Percentiles rank a stretch among this genome's conserved stretches.
These are phyloP conservation scores for Podospora fimiseda DNA, from an alignment of 495 filamentous ascomycete species.

Conservation along the genomic window DNA sequence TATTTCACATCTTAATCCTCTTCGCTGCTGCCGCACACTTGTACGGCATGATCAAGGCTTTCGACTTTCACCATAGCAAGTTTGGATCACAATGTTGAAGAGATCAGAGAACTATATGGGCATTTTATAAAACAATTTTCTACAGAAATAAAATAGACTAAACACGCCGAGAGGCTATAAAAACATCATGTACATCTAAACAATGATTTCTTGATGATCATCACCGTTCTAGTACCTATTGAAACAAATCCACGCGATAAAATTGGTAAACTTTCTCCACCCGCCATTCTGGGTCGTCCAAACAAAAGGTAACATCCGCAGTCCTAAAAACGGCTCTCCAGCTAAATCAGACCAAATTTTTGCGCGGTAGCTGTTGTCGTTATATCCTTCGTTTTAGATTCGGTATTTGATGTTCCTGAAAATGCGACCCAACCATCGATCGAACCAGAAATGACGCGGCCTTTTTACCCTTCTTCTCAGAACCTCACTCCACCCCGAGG, in stretches of 20 bases:
- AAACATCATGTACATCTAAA: too few relatives aligned
- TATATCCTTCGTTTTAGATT: too few relatives aligned
- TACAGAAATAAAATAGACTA: too few relatives aligned
- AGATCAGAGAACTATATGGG: background rate
- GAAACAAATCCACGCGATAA: too few relatives aligned
- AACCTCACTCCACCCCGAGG: constrained; percentile 30
- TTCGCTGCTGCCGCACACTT: constrained; percentile 60
- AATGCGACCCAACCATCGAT: background rate
- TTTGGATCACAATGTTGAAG: constrained; percentile 29
- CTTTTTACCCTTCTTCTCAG: background rate
- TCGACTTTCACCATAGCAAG: constrained; percentile 42
- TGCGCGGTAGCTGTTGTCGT: background rate
- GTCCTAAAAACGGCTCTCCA: background rate
- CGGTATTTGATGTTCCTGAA: background rate
- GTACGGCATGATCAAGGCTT: constrained; percentile 51
- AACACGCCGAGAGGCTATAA: too few relatives aligned
- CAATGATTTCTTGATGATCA: too few relatives aligned
- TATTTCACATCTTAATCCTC: constrained; percentile 70
- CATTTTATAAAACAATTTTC: too few relatives aligned
- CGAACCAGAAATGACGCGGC: background rate
- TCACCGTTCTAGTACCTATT: too few relatives aligned
- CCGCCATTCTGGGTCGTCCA: too few relatives aligned
- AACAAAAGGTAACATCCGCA: background rate
- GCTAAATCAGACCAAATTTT: background rate
- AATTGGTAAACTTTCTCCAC: background rate